These are phyloP conservation scores for Mycosarcoma maydis DNA, from an alignment of 1,284 basidiomycete genomes.

Conservation along the genomic window DNA sequence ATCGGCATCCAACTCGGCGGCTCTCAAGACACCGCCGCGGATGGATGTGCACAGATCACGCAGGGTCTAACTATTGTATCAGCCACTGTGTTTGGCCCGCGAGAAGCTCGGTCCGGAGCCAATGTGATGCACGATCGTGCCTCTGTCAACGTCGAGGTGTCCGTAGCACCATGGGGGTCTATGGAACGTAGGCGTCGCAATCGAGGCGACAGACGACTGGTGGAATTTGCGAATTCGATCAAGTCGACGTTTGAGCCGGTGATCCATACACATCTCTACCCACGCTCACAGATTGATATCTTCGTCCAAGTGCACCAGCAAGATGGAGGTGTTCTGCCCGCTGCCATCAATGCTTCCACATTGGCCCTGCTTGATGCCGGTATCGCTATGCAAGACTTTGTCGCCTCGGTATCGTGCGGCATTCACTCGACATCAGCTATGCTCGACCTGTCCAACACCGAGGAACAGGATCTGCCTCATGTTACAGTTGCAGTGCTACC, in stretches of 20 bases:
- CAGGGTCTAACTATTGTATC: constrained; percentile 90
- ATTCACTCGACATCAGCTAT: constrained; percentile 72
- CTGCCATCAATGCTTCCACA: constrained; percentile 93
- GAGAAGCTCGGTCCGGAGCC: constrained; percentile 74
- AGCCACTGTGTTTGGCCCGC: constrained; percentile 87
- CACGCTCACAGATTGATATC: constrained; percentile 91
- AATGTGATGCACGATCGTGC: constrained; percentile 66
- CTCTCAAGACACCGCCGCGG: constrained; percentile 71
- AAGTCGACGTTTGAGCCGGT: constrained; percentile 96
- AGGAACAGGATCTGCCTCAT: constrained; percentile 89
- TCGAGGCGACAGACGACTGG: constrained; percentile 76
- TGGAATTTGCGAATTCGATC: constrained; percentile 86
- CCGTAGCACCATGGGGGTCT: constrained; percentile 76
- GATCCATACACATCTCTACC: constrained; percentile 87
- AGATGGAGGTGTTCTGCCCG: constrained; percentile 87
- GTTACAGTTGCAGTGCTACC: constrained; percentile 89
- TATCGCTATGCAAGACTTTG: constrained; percentile 88
- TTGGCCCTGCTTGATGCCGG: constrained; percentile 90
- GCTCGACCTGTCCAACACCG: constrained; percentile 84
- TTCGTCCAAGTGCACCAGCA: constrained; percentile 90
- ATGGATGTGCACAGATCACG: constrained; percentile 83
- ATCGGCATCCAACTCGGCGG: constrained; percentile 77
- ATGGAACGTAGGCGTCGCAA: constrained; percentile 79
- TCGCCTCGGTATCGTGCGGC: constrained; percentile 77
- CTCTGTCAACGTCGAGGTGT: constrained; percentile 76